These are phyloP conservation scores for Aspergillus nomiae DNA, from an alignment of 2,329 filamentous ascomycete genomes.

Conservation along the genomic window DNA sequence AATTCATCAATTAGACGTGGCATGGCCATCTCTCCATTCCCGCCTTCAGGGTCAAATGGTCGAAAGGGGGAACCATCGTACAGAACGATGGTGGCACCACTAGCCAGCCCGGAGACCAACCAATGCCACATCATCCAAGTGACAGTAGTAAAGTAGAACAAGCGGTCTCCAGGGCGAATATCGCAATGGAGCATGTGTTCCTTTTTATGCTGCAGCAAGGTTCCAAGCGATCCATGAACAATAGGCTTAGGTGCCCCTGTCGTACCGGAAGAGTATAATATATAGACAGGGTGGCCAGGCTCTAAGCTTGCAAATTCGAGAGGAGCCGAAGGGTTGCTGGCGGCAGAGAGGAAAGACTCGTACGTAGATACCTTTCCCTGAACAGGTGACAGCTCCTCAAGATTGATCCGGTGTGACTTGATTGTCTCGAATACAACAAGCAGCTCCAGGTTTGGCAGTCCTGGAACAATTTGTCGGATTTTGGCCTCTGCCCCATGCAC, in stretches of 20 bases:
- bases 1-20: constrained; percentile 79
- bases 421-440: constrained; percentile 76
- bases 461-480: constrained; percentile 71
- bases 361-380: constrained; percentile 46
- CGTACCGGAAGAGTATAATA: constrained; percentile 90
- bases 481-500: constrained; percentile 79
- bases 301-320: constrained; percentile 74
- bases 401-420: constrained; percentile 37
- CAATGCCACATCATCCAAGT: constrained; percentile 99
- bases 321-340: constrained; percentile 39
- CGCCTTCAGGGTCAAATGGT: constrained; percentile 58
- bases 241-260: constrained; percentile 90
- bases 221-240: constrained; percentile 86
- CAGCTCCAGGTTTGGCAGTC: constrained; percentile 66
- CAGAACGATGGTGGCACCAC: constrained; percentile 78
- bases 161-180: constrained; percentile 68
- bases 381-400: constrained; percentile 34
- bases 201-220: constrained; percentile 94
- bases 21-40: constrained; percentile 75
- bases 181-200: constrained; percentile 88
- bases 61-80: constrained; percentile 93
- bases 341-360: constrained; percentile 48
- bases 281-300: constrained; percentile 87
- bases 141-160: constrained; percentile 93
- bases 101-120: constrained; percentile 82